Base-by-base conservation (phyloP, 768 basidiomycete species). In the Lactarius pseudohatsudake region DNA sequence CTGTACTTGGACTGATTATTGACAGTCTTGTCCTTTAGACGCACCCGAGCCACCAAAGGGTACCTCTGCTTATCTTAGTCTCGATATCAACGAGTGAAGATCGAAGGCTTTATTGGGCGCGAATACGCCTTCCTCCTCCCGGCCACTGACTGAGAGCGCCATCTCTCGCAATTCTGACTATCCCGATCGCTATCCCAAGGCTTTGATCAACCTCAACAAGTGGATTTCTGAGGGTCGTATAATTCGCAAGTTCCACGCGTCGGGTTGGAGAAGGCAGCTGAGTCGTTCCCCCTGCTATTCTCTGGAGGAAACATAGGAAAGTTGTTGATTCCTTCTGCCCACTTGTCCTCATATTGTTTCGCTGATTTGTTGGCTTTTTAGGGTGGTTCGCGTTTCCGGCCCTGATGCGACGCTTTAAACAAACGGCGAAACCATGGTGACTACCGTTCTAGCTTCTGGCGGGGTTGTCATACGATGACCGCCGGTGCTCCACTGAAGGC, bases 21-120 rank as follows among this genome's bases (percentile, higher is more conserved):
- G 56, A 26, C 41, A 4, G 36, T 32, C 28, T 38, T 55, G 47
- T 9, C 54, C 36, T 43, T 36, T 71, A 91, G 89, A 91, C 73
- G 74, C 80, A 34, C 63, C 78, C 0, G 84, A 81, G 66, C 34
- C 34, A 34, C 88, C 91, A 1, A 83, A 81, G 66, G 91, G 91
- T 16, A 79, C 96, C 16, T 79, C 83, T 65, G 82, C 83, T 59
- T 93, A 92, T 73, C 69, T 82, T 40, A 38, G 13, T 38, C 11
- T 38, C 36, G 3, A 38, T 38, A 11, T 38, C 36, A 90, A 73
- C 84, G 93, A 50, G 92, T 91, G 18, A 89, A 81, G 47, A 85
- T 98, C 1, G 80, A 91, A 73, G 96, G 96, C 9, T 97, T 94
- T 77, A 80, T 96, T 71, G 83, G 92, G 88, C 90, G 73, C 56